Percentiles rank a stretch among this genome's conserved stretches.
Evolutionary conservation across 192 early-diverging fungal species (phyloP).

Genomic region (Coemansia sp.): DNA sequence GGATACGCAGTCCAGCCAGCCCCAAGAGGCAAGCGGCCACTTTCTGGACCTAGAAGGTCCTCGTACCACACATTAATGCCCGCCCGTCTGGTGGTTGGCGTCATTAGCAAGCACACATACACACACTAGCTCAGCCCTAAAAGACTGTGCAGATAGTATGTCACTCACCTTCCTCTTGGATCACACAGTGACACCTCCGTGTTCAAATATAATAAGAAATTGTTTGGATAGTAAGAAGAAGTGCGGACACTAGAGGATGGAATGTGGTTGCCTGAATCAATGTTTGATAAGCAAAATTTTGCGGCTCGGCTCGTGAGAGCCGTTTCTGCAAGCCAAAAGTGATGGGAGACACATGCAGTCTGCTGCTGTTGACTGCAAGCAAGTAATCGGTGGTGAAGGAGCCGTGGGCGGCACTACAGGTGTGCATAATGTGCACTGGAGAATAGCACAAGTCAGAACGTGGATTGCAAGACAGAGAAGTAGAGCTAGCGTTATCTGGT

Average conservation of each 20-base stretch:
- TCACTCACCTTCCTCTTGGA: not conserved
- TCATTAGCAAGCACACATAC: slow-evolving; percentile 28
- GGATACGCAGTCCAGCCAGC: slow-evolving; percentile 47
- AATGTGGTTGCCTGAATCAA: not conserved
- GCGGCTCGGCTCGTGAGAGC: not conserved
- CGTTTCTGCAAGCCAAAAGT: not conserved
- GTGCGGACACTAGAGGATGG: not conserved
- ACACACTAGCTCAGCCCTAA: not conserved
- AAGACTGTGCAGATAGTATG: not conserved
- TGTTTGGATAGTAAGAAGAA: not conserved
- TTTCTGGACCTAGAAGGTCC: slow-evolving; percentile 30
- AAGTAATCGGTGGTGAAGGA: not conserved
- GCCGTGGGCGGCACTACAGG: no score
- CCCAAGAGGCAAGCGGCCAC: slow-evolving; percentile 33
- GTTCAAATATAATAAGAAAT: not conserved
- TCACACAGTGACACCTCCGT: no score
- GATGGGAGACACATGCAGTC: not conserved
- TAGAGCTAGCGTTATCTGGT: not conserved
- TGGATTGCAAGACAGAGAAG: not conserved
- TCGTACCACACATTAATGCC: slow-evolving; percentile 48
- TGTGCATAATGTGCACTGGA: not conserved
- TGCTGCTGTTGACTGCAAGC: not conserved
- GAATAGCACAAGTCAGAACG: not conserved
- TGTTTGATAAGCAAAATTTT: not conserved
- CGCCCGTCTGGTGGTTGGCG: slow-evolving; percentile 52